Evolutionary conservation across 495 filamentous ascomycete genomes (phyloP).

Genomic region (Cudoniella acicularis): DNA sequence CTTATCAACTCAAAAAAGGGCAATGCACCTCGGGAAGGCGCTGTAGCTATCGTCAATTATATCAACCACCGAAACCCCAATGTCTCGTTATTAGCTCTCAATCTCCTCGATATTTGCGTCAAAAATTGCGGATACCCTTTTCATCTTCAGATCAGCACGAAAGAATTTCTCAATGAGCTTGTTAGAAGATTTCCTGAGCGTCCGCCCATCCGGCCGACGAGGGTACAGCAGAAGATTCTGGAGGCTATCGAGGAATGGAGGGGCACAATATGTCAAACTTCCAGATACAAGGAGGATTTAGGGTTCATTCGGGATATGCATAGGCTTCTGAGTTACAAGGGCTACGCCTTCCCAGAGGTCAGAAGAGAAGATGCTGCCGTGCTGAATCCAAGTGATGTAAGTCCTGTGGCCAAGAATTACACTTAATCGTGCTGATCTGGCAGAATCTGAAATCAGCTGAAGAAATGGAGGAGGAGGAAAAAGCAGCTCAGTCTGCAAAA

Average conservation of each 20-base stretch:
- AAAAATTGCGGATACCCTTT: constrained; percentile 99
- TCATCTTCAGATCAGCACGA: constrained; percentile 96
- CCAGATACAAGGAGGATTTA: constrained; percentile 92
- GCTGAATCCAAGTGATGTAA: constrained; percentile 93
- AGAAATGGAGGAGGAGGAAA: constrained; percentile 98
- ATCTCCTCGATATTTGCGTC: constrained; percentile 96
- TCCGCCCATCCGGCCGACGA: constrained; percentile 77
- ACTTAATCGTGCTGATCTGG: constrained; percentile 29
- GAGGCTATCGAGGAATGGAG: constrained; percentile 99
- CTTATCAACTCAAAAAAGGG: constrained; percentile 98
- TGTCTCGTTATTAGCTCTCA: constrained; percentile 82
- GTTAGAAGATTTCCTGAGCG: constrained; percentile 94
- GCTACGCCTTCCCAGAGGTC: constrained; percentile 91
- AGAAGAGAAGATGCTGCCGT: constrained; percentile 92
- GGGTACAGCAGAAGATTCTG: constrained; percentile 87
- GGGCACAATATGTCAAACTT: constrained; percentile 95
- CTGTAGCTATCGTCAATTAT: constrained; percentile 87
- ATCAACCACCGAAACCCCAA: constrained; percentile 97
- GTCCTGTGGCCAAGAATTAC: constrained; percentile 26
- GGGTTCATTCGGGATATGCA: constrained; percentile 99
- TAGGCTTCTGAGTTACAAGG: constrained; percentile 90
- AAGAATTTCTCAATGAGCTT: constrained; percentile 98
- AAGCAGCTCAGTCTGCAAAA: constrained; percentile 91
- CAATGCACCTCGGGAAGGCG: constrained; percentile 92
- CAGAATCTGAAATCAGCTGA: constrained; percentile 94